Percentiles rank a stretch among this genome's conserved stretches.
phyloP scores from a whole-genome alignment of 768 basidiomycete genomes.

The Coprinopsis strossmayeri region DNA sequence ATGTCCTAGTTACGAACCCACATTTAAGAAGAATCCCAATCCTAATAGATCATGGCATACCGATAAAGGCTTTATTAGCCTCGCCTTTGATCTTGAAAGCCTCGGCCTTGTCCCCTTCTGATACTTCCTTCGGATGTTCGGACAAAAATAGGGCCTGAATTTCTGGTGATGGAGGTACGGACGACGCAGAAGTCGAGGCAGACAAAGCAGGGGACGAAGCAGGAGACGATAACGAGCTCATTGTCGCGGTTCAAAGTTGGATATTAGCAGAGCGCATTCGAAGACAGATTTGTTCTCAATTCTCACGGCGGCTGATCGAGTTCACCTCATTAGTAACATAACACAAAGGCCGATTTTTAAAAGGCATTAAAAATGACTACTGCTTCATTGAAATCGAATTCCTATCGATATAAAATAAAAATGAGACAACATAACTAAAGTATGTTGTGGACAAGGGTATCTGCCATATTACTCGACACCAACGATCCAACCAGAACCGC shows the following conservation, averaged over 20 bases:
- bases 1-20: conserved; percentile 38
- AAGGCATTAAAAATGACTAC: not conserved
- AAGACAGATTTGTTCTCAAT: too few relatives aligned
- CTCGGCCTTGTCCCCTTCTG: conserved; percentile 62
- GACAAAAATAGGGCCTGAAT: conserved; percentile 43
- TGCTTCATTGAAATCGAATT: not conserved
- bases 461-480: not conserved
- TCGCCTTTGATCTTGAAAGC: conserved; percentile 71
- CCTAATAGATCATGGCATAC: conserved; percentile 32
- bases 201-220: conserved; percentile 32
- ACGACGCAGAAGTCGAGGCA: conserved; percentile 47
- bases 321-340: too few relatives aligned
- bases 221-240: conserved; percentile 21
- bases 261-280: too few relatives aligned
- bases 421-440: not conserved
- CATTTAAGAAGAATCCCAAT: too few relatives aligned
- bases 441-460: not conserved
- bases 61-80: conserved; percentile 83
- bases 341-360: too few relatives aligned
- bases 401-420: not conserved
- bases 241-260: not conserved
- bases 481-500: not conserved
- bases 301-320: too few relatives aligned
- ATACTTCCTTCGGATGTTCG: conserved; percentile 36
- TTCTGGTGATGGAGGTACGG: conserved; percentile 51